phyloP scores from a whole-genome alignment of 192 early-diverging fungal species.

The Obelidium mucronatum region DNA sequence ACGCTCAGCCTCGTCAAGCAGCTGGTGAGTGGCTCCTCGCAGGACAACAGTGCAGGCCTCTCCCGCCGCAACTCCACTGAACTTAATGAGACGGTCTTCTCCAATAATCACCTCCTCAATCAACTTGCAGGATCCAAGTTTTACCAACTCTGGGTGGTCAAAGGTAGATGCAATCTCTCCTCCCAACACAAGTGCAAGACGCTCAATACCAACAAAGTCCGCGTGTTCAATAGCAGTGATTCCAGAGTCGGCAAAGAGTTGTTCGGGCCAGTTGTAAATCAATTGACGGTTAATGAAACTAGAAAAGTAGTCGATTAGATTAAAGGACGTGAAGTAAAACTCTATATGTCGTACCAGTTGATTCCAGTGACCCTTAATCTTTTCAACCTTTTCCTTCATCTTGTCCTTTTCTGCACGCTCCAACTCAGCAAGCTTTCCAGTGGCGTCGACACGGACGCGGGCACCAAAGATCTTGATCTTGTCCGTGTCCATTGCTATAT shows the following conservation, averaged over 20 bases:
- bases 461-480: constrained; percentile 99
- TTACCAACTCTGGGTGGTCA: constrained; percentile 96
- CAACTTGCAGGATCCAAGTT: constrained; percentile 91
- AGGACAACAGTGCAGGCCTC: constrained; percentile 98
- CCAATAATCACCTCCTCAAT: constrained; percentile 99
- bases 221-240: constrained; percentile 98
- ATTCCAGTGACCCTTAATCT: constrained; percentile 97
- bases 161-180: constrained; percentile 99
- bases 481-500: constrained; percentile 97
- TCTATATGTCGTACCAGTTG: constrained; percentile 70
- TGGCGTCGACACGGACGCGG: constrained; percentile 93
- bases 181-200: constrained; percentile 96
- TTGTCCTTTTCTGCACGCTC: constrained; percentile 98
- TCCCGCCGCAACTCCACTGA: constrained; percentile 92
- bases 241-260: constrained; percentile 96
- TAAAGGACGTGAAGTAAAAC: not conserved
- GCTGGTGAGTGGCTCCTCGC: constrained; percentile 92
- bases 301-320: not conserved
- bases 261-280: constrained; percentile 99
- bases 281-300: constrained; percentile 98
- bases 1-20: constrained; percentile 97
- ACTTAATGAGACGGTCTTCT: constrained; percentile 97
- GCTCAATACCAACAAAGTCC: constrained; percentile 98
- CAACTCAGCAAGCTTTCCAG: constrained; percentile 96
- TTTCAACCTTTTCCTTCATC: constrained; percentile 98